Evolutionary conservation across 108 stramenopile species (phyloP), one percentile per base, ranked within the genome.

Genomic region (Chaetoceros muelleri): DNA sequence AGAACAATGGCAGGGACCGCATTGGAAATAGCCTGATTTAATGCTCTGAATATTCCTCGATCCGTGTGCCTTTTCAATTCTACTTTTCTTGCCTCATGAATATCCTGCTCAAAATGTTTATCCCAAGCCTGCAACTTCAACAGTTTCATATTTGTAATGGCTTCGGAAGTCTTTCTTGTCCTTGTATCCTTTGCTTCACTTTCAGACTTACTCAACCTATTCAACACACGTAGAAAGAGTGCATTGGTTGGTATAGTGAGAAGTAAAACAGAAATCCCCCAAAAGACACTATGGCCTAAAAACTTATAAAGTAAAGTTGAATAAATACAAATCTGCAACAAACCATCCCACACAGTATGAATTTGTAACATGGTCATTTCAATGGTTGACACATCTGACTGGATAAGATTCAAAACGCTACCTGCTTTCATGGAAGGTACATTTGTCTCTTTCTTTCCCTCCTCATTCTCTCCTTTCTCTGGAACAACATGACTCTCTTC

Each of bases 301-400:
- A 65, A 81, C 28, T 56, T 66, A 52, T 74, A 84, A 48, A 88
- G 61, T 16, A 88, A 47, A 2, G 58, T 52, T 18, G 76, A 71
- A 58, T 89, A 84, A 16, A 93, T 75, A 17, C 50, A 50, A 44
- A 75, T 59, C 60, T 82, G 89, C 28, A 91, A 58, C 2, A 71
- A 67, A 18, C 81, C 88, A 66, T 95, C 95, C 95, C 95, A 92
- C 2, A 78, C 46, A 0, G 90, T 90, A 57, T 95, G 95, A 2
- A 95, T 44, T 57, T 84, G 86, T 67, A 84, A 61, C 5, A 81
- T 74, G 3, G 81, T 66, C 55, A 48, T 61, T 65, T 95, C 95
- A 48, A 95, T 72, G 24, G 71, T 72, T 1, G 84, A 63, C 7
- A 85, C 73, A 71, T 95, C 95, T 18, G 84, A 63, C 55, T 93